These are phyloP conservation scores for Diaporthe aspalathi DNA, from an alignment of 2,329 filamentous ascomycete genomes.

Conservation along the genomic window DNA sequence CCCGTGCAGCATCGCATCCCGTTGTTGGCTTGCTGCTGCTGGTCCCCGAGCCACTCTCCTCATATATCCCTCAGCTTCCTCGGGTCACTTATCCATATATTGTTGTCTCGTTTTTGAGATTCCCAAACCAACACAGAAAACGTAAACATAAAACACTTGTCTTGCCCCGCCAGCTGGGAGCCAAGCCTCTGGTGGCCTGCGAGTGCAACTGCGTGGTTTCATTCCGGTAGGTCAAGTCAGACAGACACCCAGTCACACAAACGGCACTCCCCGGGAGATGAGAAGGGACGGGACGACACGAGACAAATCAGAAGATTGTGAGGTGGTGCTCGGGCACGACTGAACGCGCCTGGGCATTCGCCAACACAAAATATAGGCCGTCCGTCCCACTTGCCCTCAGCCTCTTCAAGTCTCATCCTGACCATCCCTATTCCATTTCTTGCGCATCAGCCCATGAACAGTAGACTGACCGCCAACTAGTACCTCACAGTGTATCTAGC, in stretches of 20 bases:
- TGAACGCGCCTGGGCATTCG: constrained; percentile 7
- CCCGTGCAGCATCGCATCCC: neutral
- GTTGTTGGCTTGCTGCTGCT: constrained; percentile 4
- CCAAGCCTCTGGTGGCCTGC: constrained; percentile 22
- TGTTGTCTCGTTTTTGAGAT: too few species aligned
- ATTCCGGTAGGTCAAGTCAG: constrained; percentile 27
- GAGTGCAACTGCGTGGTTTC: constrained; percentile 18
- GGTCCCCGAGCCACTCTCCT: neutral
- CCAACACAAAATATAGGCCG: neutral
- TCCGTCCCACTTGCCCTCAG: neutral
- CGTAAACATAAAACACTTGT: neutral
- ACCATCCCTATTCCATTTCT: neutral
- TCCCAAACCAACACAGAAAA: too few species aligned
- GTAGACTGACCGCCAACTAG: constrained; percentile 2
- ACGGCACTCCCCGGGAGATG: constrained; percentile 1
- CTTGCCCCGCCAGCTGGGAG: constrained; percentile 13
- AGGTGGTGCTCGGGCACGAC: constrained; percentile 5
- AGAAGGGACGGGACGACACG: constrained; percentile 18
- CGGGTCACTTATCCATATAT: neutral
- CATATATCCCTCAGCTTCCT: neutral
- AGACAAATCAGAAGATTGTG: constrained; percentile 5
- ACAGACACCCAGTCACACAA: constrained; percentile 11
- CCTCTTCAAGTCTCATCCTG: neutral
- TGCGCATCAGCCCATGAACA: neutral
- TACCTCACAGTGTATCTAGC: neutral